phyloP scores from a whole-genome alignment of 179 eudicot genomes.

The Pouteria campechiana region DNA sequence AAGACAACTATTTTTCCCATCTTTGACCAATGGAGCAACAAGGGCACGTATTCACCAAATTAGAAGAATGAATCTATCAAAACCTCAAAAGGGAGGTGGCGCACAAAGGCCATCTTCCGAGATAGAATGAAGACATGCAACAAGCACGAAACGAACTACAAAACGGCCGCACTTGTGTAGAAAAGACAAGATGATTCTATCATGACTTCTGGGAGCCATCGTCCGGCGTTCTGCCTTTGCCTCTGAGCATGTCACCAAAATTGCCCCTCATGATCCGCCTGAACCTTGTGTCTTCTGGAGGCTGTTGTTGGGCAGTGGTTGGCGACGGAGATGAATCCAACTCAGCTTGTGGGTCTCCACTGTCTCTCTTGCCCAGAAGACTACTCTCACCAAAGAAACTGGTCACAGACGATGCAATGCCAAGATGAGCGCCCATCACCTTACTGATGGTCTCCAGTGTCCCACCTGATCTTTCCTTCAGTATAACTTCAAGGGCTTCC shows the following conservation, averaged over 20 bases:
- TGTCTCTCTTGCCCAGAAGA: constrained; percentile 69
- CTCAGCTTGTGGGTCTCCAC: constrained; percentile 13
- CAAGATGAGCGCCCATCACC: constrained; percentile 95
- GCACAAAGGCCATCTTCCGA: too few species aligned
- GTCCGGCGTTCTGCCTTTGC: constrained; percentile 41
- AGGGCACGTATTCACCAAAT: too few species aligned
- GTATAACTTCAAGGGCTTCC: constrained; percentile 80
- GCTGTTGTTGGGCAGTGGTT: constrained; percentile 24
- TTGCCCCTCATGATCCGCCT: constrained; percentile 88
- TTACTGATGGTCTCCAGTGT: constrained; percentile 75
- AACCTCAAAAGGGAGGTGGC: too few species aligned
- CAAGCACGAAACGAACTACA: neutral
- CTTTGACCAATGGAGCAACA: too few species aligned
- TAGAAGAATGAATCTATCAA: too few species aligned
- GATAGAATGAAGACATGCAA: too few species aligned
- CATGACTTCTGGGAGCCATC: constrained; percentile 30
- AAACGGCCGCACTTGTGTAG: neutral
- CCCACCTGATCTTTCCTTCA: constrained; percentile 93
- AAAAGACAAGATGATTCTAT: neutral
- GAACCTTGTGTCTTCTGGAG: constrained; percentile 75
- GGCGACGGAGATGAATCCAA: constrained; percentile 29
- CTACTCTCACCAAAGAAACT: constrained; percentile 83
- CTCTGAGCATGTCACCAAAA: constrained; percentile 76
- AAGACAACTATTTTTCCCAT: too few species aligned
- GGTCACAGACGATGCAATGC: constrained; percentile 68